Percentiles rank a stretch among this genome's conserved stretches.
Conservation (phyloP, 1,284 basidiomycete genomes). For the Mycosarcoma maydis region DNA sequence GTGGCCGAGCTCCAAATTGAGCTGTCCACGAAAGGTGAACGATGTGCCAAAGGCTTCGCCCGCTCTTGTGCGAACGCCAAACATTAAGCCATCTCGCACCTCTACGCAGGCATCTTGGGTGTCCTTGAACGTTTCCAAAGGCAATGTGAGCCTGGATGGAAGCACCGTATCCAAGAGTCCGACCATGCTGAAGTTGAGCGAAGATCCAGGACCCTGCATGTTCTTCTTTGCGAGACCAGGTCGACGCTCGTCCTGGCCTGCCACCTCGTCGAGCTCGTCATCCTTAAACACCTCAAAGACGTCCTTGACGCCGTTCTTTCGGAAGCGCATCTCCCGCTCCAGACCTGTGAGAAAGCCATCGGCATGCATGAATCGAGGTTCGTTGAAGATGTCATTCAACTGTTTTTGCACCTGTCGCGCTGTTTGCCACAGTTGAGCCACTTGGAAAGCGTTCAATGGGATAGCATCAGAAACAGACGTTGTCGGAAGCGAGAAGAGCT, state of each 20-base stretch:
- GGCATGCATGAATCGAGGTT: slow-evolving; percentile 40
- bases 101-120: slow-evolving; percentile 3
- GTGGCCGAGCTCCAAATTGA: slow-evolving; percentile 40
- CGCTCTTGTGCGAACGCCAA: slow-evolving; percentile 35
- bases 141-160: slow-evolving; percentile 10
- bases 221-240: slow-evolving; percentile 46
- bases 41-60: slow-evolving; percentile 47
- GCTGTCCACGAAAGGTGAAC: slow-evolving; percentile 41
- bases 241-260: slow-evolving; percentile 36
- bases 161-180: slow-evolving; percentile 29
- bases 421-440: slow-evolving; percentile 34
- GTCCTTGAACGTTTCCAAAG: not conserved
- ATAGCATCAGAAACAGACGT: not conserved
- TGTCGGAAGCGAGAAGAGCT: slow-evolving; percentile 24
- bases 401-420: slow-evolving; percentile 41
- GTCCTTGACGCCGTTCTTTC: slow-evolving; percentile 41
- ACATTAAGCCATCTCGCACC: slow-evolving; percentile 22
- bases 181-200: slow-evolving; percentile 50
- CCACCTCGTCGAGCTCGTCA: slow-evolving; percentile 8
- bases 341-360: slow-evolving; percentile 38
- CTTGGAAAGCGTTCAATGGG: slow-evolving; percentile 9
- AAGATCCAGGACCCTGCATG: slow-evolving; percentile 48
- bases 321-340: slow-evolving; percentile 39
- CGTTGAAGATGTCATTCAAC: slow-evolving; percentile 31
- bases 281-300: slow-evolving; percentile 32